Evolutionary conservation across 768 basidiomycete species (phyloP), one percentile per base, ranked within the genome.

Genomic region (Pleurotus citrinopileatus): DNA sequence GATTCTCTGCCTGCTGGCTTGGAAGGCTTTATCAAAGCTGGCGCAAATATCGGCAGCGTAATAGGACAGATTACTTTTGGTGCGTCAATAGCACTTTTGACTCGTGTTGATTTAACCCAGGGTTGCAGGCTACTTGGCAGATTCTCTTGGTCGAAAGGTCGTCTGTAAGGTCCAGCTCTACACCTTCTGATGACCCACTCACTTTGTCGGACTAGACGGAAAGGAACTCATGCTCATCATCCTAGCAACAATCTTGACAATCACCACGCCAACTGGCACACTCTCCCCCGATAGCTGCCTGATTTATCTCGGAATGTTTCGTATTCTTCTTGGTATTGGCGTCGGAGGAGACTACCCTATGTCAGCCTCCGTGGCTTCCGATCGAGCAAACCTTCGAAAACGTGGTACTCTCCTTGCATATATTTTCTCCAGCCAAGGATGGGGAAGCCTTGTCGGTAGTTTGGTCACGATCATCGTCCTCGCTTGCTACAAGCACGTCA

Each of bases 171-270:
- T 7, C 5, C 9, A 9, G 3, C 20, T n/a, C 29, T 12, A 17
- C 10, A 20, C 27, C n/a, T 51, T 25, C 2, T 46, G 60, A 59
- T 7, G 17, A 29, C 5, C 25, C 5, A 46, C 25, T 40, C 2
- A 43, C 15, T 7, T 5, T 12, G 2, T 23, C 12, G 19, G n/a
- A 12, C 3, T 63, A 83, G 84, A 89, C 57, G 87, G 88, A 7
- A 87, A 89, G 64, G 89, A 91, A 61, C 77, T 91, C 48, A 86
- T 90, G 80, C 70, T 91, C 54, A 88, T 89, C 59, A 90, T 91
- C 61, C 57, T 90, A 47, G 88, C 86, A 0, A 91, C 89, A 1
- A 88, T 91, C 62, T 66, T 90, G 36, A 79, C 76, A 26, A 73
- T 91, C 55, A 80, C 83, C 2, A 81, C 77, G 13, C 89, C 89